Evolutionary conservation across 2,329 filamentous ascomycete species (phyloP), one percentile per base, ranked within the genome.

Genomic region (Samsoniella hepiali): DNA sequence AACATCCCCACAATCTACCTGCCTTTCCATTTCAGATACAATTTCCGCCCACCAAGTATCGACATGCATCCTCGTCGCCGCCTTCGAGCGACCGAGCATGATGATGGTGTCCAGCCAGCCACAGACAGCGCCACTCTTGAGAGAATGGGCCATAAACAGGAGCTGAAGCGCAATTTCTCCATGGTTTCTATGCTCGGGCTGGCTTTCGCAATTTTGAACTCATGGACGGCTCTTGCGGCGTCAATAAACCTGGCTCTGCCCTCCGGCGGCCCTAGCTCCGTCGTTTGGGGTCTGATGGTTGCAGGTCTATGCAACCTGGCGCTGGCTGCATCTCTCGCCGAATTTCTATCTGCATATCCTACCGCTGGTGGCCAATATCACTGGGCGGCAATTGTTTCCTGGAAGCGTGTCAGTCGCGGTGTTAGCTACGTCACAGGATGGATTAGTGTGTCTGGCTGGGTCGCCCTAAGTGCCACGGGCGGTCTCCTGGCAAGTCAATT

Each of bases 381-480:
- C 71, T 91, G 88, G 89, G 88, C 88, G 3, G 87, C 88, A 60
- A 76, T 85, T 58, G 77, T 91, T 65, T 81, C 83, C 36, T 88
- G 86, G 79, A 80, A 81, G 64, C 76, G 74, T 62, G 88, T 81
- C 79, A 83, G 84, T 27, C 84, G 85, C 0, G 77, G 85, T 38
- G 80, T 90, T 9, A 88, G 86, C 51, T 91, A 88, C 78, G 83
- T 87, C 53, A 91, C 88, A 0, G 89, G 89, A 31, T 91, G 88
- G 88, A 90, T 88, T 72, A 89, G 87, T 68, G 83, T 87, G 44
- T 86, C 85, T 17, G 88, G 88, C 17, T 91, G 88, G 86, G 86
- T 90, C 36, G 84, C 85, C 10, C 75, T 91, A 61, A 87, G 85
- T 5, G 88, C 89, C 7, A 89, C 87, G 0, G 88, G 85, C 17